Conservation (phyloP, 805 yeast species). For the Saccharomycopsis fermentans region DNA sequence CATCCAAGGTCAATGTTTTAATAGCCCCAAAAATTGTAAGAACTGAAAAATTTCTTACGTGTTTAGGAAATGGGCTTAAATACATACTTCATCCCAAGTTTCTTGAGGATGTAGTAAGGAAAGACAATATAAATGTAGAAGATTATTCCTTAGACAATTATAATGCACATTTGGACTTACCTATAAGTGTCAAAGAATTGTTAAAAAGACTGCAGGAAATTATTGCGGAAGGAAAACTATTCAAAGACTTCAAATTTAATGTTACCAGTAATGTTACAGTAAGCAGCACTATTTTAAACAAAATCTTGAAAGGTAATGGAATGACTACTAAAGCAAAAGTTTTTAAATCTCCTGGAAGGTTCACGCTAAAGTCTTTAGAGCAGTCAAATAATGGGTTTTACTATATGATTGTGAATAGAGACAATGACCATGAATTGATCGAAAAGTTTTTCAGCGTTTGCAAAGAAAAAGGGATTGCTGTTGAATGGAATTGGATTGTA, state of each 20-base stretch:
- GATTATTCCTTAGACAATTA: constrained; percentile 7
- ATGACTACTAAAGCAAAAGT: constrained; percentile 26
- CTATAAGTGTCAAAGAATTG: neutral
- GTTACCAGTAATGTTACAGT: constrained; percentile 52
- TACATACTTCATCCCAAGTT: constrained; percentile 47
- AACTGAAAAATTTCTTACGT: constrained; percentile 76
- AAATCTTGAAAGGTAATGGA: constrained; percentile 56
- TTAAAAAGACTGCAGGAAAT: constrained; percentile 3
- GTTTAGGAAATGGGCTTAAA: constrained; percentile 48
- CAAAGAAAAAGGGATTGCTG: constrained; percentile 20
- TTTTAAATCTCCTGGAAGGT: constrained; percentile 22
- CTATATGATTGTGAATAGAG: constrained; percentile 26
- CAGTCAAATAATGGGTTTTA: constrained; percentile 17
- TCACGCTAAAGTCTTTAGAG: constrained; percentile 19
- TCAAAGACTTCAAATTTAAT: constrained; percentile 40
- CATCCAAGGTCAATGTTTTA: constrained; percentile 38
- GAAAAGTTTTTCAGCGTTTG: constrained; percentile 24
- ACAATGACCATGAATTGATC: constrained; percentile 20
- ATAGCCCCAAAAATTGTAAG: constrained; percentile 77
- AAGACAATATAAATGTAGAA: constrained; percentile 8
- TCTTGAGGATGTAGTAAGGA: constrained; percentile 33
- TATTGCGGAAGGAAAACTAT: constrained; percentile 28
- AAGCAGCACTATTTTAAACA: constrained; percentile 43
- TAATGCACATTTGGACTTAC: neutral
- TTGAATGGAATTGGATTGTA: constrained; percentile 62